phyloP scores from a whole-genome alignment of 2,329 filamentous ascomycete species.

The Aspergillus chevalieri region DNA sequence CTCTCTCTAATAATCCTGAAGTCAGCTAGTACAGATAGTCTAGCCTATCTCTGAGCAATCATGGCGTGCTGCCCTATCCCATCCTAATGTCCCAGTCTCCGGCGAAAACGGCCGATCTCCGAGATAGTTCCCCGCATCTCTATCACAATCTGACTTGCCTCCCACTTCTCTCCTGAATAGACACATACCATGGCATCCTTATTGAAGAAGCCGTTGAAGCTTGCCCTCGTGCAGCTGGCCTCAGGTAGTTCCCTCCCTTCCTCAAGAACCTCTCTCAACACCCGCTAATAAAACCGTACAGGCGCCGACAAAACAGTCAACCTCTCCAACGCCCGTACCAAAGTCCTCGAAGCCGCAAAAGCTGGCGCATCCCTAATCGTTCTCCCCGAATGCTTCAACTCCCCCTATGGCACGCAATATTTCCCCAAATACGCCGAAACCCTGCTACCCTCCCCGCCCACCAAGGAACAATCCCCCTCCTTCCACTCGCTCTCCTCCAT shows the following conservation, averaged over 20 bases:
- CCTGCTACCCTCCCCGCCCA: slow-evolving; percentile 70
- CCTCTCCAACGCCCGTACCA: slow-evolving; percentile 69
- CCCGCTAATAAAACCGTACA: slow-evolving; percentile 22
- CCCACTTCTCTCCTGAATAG: background rate
- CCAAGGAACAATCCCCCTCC: slow-evolving; percentile 65
- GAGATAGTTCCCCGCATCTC: slow-evolving; percentile 1
- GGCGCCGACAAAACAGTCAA: slow-evolving; percentile 78
- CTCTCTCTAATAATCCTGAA: too few species aligned
- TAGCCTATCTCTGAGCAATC: too few species aligned
- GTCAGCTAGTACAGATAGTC: too few species aligned
- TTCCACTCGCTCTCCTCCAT: slow-evolving; percentile 78
- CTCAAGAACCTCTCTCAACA: background rate
- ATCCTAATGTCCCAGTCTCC: too few species aligned
- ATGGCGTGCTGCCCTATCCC: too few species aligned
- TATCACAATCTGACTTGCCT: background rate
- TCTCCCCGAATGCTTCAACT: slow-evolving; percentile 98
- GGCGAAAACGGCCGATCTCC: background rate
- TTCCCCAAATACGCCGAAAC: slow-evolving; percentile 91
- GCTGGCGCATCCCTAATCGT: slow-evolving; percentile 80
- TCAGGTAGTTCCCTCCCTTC: slow-evolving; percentile 46
- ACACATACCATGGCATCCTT: slow-evolving; percentile 45
- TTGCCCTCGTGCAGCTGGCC: slow-evolving; percentile 76
- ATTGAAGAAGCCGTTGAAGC: slow-evolving; percentile 69
- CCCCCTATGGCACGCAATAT: slow-evolving; percentile 84
- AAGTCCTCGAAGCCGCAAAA: slow-evolving; percentile 73